Evolutionary conservation across 768 basidiomycete species (phyloP).

Genomic region (Amanita phalloides): DNA sequence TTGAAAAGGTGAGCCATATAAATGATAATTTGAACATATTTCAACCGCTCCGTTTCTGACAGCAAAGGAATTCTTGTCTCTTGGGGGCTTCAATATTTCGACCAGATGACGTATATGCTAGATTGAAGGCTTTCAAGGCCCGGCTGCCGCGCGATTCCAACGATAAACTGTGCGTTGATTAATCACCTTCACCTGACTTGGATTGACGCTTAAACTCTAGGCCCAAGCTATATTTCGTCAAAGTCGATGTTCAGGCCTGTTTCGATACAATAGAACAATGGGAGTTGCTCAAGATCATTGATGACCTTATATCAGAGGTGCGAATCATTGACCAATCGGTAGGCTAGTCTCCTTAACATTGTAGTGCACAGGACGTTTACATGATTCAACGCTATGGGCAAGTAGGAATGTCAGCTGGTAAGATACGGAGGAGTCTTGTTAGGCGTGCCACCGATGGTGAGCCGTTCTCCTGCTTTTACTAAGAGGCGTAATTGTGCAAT

Average conservation of each 20-base stretch:
- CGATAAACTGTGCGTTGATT: conserved; percentile 37
- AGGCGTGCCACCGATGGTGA: conserved; percentile 60
- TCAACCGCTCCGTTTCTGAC: not conserved
- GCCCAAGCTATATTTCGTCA: conserved; percentile 89
- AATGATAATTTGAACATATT: not conserved
- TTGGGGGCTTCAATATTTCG: conserved; percentile 80
- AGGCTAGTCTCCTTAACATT: not conserved
- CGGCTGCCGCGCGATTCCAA: conserved; percentile 28
- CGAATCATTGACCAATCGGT: not conserved
- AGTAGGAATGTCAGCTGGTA: conserved; percentile 44
- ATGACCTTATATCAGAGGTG: conserved; percentile 65
- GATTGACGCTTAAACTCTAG: conserved; percentile 25
- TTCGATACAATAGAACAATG: conserved; percentile 94
- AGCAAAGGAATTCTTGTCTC: conserved; percentile 53
- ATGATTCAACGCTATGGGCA: conserved; percentile 62
- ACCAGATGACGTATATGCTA: conserved; percentile 70
- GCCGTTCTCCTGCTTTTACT: not conserved
- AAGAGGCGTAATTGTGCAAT: not conserved
- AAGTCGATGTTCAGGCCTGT: conserved; percentile 91
- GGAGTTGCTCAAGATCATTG: conserved; percentile 70
- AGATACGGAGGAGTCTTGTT: conserved; percentile 43
- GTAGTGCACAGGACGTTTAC: conserved; percentile 49
- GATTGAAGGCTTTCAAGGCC: conserved; percentile 61
- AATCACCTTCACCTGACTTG: not conserved
- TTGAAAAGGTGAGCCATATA: conserved; percentile 58